These are phyloP conservation scores for Gossypium stocksii DNA, from an alignment of 345 rosid genomes.

Conservation along the genomic window DNA sequence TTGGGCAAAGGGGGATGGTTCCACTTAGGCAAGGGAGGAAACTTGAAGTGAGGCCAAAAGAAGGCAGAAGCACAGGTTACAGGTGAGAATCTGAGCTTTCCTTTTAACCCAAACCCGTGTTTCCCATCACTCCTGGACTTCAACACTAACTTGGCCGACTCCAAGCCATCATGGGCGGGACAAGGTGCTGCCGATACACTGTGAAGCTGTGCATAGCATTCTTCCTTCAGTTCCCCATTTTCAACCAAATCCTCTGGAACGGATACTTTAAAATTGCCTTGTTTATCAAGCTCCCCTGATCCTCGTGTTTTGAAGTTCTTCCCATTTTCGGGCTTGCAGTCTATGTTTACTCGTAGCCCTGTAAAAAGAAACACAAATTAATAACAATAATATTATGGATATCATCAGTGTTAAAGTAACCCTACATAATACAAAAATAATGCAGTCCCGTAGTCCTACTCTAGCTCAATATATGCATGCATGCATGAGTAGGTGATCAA, in stretches of 20 bases:
- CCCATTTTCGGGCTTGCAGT: constrained; percentile 55
- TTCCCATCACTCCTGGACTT: constrained; percentile 38
- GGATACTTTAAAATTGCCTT: constrained; percentile 57
- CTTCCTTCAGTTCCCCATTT: constrained; percentile 55
- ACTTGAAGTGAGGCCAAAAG: constrained; percentile 44
- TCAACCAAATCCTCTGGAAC: constrained; percentile 48
- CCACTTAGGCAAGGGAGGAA: constrained; percentile 32
- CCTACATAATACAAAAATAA: no score
- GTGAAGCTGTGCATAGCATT: constrained; percentile 85
- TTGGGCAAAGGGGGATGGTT: constrained; percentile 22
- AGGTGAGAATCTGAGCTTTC: constrained; percentile 59
- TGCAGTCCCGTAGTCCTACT: no score
- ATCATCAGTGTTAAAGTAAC: no score
- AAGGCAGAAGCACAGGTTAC: constrained; percentile 52
- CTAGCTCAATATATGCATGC: not conserved
- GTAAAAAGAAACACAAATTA: not conserved
- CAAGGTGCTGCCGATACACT: constrained; percentile 57
- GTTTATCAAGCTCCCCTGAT: constrained; percentile 44
- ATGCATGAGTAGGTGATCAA: not conserved
- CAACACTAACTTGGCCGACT: constrained; percentile 52
- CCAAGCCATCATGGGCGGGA: constrained; percentile 47
- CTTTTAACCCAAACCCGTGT: constrained; percentile 47
- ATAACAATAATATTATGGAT: not conserved
- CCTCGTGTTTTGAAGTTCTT: constrained; percentile 50
- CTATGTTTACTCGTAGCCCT: constrained; percentile 73